These are phyloP conservation scores for Dictyophora rubrovolvata DNA, from an alignment of 768 basidiomycete species.

Conservation along the genomic window DNA sequence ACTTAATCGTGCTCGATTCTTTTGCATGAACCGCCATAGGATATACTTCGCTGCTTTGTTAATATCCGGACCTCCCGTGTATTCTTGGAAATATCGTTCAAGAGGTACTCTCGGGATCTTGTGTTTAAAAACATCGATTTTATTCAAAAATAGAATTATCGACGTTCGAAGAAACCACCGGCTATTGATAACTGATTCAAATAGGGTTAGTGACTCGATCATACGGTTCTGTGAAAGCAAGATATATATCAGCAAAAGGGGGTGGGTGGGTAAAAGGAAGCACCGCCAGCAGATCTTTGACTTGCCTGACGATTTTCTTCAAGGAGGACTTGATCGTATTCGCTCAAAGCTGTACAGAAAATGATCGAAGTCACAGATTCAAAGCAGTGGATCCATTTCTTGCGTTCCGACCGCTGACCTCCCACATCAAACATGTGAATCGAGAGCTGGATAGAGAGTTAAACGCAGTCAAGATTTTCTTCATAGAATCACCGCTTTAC, in stretches of 20 bases:
- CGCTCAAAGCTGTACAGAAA: slow-evolving; percentile 65
- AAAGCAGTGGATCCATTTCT: slow-evolving; percentile 76
- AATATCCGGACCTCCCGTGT: slow-evolving; percentile 80
- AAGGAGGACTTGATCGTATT: slow-evolving; percentile 64
- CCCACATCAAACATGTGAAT: slow-evolving; percentile 74
- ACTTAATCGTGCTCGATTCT: slow-evolving; percentile 71
- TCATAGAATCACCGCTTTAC: slow-evolving; percentile 17
- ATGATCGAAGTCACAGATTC: slow-evolving; percentile 75
- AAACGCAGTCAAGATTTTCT: background rate
- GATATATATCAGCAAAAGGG: background rate
- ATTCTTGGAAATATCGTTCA: slow-evolving; percentile 78
- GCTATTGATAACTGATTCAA: slow-evolving; percentile 72
- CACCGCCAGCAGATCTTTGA: background rate
- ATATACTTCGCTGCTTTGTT: slow-evolving; percentile 95
- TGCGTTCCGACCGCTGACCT: slow-evolving; percentile 71
- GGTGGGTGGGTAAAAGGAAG: too few relatives aligned
- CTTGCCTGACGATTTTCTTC: slow-evolving; percentile 37
- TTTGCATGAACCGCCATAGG: slow-evolving; percentile 90
- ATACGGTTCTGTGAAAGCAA: slow-evolving; percentile 11
- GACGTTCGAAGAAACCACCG: slow-evolving; percentile 46
- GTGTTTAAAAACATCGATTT: slow-evolving; percentile 69
- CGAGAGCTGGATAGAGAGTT: slow-evolving; percentile 3
- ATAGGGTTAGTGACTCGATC: slow-evolving; percentile 60
- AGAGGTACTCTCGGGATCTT: slow-evolving; percentile 60
- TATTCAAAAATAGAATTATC: slow-evolving; percentile 49